Conservation (phyloP, 176 grass and related monocot species). For the Carex littledalei region DNA sequence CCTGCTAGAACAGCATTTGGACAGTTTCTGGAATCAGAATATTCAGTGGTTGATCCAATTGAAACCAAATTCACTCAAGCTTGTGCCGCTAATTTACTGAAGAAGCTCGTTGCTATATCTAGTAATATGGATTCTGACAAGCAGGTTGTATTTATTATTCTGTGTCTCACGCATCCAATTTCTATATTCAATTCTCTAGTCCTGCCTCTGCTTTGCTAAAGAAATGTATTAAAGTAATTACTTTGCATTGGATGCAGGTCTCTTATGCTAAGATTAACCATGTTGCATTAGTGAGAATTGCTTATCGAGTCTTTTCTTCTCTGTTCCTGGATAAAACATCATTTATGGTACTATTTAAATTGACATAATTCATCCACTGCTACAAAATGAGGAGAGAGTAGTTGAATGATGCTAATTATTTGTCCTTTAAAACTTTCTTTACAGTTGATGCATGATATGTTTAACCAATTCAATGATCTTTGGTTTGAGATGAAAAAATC, state of each 20-base stretch:
- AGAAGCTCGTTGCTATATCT: conserved; percentile 58
- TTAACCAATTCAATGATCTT: conserved; percentile 70
- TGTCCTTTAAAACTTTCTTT: conserved; percentile 18
- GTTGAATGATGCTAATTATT: conserved; percentile 23
- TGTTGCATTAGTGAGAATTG: conserved; percentile 46
- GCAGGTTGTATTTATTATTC: conserved; percentile 37
- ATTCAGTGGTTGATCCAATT: conserved; percentile 11
- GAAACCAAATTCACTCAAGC: conserved; percentile 24
- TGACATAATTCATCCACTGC: not conserved
- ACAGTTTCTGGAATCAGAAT: conserved; percentile 24
- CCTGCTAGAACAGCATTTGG: conserved; percentile 32
- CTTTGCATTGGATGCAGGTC: conserved; percentile 44
- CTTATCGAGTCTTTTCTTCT: conserved; percentile 42
- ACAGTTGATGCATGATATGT: conserved; percentile 57
- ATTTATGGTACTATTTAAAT: conserved; percentile 58
- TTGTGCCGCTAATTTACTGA: conserved; percentile 37
- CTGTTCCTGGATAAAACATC: conserved; percentile 52
- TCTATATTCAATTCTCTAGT: not conserved
- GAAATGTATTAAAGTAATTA: conserved; percentile 7
- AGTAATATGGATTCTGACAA: conserved; percentile 40
- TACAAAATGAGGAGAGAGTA: not conserved
- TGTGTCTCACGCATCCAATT: not conserved
- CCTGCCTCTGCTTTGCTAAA: not conserved
- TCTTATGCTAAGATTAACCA: conserved; percentile 54
- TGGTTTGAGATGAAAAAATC: conserved; percentile 82